phyloP scores from a whole-genome alignment of 2,329 filamentous ascomycete genomes.

The Neonectria sp. region DNA sequence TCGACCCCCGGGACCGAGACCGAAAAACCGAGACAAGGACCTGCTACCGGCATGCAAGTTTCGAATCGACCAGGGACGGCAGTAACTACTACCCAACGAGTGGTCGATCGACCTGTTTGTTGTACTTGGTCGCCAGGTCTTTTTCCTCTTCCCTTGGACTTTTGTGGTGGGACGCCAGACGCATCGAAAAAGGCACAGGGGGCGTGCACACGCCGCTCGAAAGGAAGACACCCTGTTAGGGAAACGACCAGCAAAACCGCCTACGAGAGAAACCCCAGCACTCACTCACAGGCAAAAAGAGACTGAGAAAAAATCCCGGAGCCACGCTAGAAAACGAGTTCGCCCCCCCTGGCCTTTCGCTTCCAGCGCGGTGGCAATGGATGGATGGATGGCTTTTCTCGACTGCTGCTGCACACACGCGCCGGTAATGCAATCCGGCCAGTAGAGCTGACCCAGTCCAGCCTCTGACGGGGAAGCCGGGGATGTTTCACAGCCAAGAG shows the following conservation, averaged over 20 bases:
- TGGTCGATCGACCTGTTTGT: background rate
- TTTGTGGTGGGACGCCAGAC: background rate
- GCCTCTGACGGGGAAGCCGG: slow-evolving; percentile 16
- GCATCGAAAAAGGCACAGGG: background rate
- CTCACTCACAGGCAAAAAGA: slow-evolving; percentile 22
- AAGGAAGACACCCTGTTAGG: slow-evolving; percentile 17
- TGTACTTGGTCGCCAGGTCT: background rate
- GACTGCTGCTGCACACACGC: background rate
- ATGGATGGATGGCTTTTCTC: slow-evolving; percentile 23
- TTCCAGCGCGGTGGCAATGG: slow-evolving; percentile 35
- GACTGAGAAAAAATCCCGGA: slow-evolving; percentile 36
- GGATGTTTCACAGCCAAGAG: slow-evolving; percentile 14
- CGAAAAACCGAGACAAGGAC: slow-evolving; percentile 4
- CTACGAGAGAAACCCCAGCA: slow-evolving; percentile 1
- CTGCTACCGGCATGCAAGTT: slow-evolving; percentile 9
- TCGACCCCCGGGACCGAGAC: background rate
- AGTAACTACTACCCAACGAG: background rate
- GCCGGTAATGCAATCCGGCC: slow-evolving; percentile 21
- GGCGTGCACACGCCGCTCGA: slow-evolving; percentile 15
- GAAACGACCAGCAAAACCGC: background rate
- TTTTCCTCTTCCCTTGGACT: background rate
- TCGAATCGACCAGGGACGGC: slow-evolving; percentile 4
- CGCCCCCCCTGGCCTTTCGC: slow-evolving; percentile 26
- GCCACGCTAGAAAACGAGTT: slow-evolving; percentile 44
- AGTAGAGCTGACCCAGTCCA: background rate